Base-by-base conservation (phyloP, 352 stramenopile genomes). In the Stephanocyclus meneghinianus region DNA sequence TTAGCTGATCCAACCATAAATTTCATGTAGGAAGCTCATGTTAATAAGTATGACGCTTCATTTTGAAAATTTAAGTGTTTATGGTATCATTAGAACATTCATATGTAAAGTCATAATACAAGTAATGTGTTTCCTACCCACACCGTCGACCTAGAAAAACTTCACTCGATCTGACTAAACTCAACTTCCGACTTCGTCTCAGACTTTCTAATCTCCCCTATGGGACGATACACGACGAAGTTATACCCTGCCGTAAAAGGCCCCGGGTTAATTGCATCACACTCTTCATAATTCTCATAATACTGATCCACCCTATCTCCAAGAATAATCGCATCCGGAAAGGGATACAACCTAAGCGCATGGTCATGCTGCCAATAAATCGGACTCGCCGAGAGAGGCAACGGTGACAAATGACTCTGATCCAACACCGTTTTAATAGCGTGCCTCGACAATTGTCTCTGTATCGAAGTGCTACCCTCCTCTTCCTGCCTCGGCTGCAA, bases 321-420 rank as follows among this genome's bases (percentile, higher is more conserved):
- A 2, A 91, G 3, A 32, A 93, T 51, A 1, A 97, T 76, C 71
- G 96, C 93, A 80, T 98, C 93, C 0, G 96, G 96, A 59, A 95
- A 83, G 1, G 96, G 96, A 81, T 98, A 98, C 15, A 98, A 87
- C 63, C 95, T 91, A 48, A 98, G 77, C 4, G 94, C 90, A 47
- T 95, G 91, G 83, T 98, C 95, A 72, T 95, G 97, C 26, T 95
- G 93, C 95, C 95, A 98, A 78, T 96, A 96, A 71, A 98, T 96
- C n/a, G 96, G 95, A 70, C 90, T 91, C 29, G 90, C 87, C 68
- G 93, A 93, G 7, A 97, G 74, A 48, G 94, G 93, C 42, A 97
- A 81, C 7, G 96, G 96, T 71, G 91, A 96, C 72, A 98, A 84
- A 73, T 98, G 95, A 13, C 93, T 94, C 89, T 98, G 95, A 76